Evolutionary conservation across 2,329 filamentous ascomycete genomes (phyloP), one percentile per base, ranked within the genome.

Genomic region (Blastomyces parvus): DNA sequence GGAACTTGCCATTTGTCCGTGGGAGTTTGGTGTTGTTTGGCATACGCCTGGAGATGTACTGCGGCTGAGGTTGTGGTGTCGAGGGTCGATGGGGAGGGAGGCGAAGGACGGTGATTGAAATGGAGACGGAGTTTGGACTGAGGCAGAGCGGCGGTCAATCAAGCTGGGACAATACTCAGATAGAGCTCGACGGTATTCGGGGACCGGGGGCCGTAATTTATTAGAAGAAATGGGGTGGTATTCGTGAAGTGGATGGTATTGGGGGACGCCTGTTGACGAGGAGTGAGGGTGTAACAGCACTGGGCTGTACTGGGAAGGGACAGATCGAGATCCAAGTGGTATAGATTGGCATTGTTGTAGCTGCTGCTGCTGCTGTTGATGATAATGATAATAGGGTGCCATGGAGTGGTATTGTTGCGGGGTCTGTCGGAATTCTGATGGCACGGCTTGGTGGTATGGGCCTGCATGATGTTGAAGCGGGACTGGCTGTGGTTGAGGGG

Each of bases 1-100:
- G 36, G 55, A 42, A 40, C 36, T 58, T 58, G n/a, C 55, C 55
- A 58, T 58, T 58, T 58, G 55, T 13, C n/a, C n/a, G n/a, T 58
- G 55, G 22, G 55, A 42, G 33, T 17, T 22, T 40, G 55, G 14
- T 58, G 55, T 40, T 58, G 55, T 27, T 42, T 50, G 58, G 25
- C 25, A 48, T 22, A 59, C 8, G 19, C 40, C 58, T 14, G 42
- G 40, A 17, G 58, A 40, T 42, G 36, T 4, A 42, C 55, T 58
- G 22, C 55, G 55, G 55, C 55, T 58, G 33, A 58, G 55, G 36
- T 42, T 58, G 27, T 42, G 55, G 2, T 56, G 53, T 38, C 33
- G 30, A 27, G 1, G 36, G 13, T 58, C 55, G 33, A 58, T 40
- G 36, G n/a, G 55, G 13, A 58, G 13, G n/a, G 55, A 25, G 19